Percentiles rank a stretch among this genome's conserved stretches.
Evolutionary conservation across 495 filamentous ascomycete genomes (phyloP).

Genomic region (Xylaria curta): DNA sequence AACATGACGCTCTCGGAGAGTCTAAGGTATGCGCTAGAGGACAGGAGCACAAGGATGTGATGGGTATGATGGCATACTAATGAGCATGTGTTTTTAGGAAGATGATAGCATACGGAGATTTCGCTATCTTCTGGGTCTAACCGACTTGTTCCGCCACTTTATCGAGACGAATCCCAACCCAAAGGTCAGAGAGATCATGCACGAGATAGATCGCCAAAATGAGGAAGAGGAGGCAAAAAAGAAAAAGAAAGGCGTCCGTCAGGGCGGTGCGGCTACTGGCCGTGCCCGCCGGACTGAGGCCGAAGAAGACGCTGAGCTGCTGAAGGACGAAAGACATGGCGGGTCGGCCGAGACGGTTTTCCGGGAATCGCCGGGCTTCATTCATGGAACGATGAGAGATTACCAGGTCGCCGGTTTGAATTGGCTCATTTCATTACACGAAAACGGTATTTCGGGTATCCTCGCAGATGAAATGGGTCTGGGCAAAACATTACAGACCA

Average conservation of each 20-base stretch:
- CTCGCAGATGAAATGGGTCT: constrained; percentile 97
- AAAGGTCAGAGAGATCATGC: constrained; percentile 87
- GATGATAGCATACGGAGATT: constrained; percentile 95
- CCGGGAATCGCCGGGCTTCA: constrained; percentile 86
- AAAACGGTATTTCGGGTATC: constrained; percentile 98
- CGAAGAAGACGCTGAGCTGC: constrained; percentile 94
- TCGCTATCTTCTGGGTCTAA: constrained; percentile 92
- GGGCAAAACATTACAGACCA: constrained; percentile 92
- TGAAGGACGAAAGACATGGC: constrained; percentile 88
- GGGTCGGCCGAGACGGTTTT: constrained; percentile 88
- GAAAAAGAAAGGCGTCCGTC: constrained; percentile 74
- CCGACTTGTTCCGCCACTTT: constrained; percentile 98
- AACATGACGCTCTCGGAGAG: constrained; percentile 86
- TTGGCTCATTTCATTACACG: constrained; percentile 97
- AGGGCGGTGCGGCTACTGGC: constrained; percentile 82
- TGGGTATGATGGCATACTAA: constrained; percentile 30
- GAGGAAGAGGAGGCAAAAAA: constrained; percentile 73
- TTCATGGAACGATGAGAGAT: constrained; percentile 91
- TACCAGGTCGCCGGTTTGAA: constrained; percentile 95
- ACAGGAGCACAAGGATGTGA: constrained; percentile 11
- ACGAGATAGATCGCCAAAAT: constrained; percentile 91
- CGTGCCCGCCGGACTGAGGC: constrained; percentile 90
- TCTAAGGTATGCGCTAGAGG: constrained; percentile 71
- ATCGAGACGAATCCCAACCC: constrained; percentile 97
- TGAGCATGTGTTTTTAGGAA: constrained; percentile 62